These are phyloP conservation scores for Aspergillus piperis DNA, from an alignment of 2,329 filamentous ascomycete genomes.

Conservation along the genomic window DNA sequence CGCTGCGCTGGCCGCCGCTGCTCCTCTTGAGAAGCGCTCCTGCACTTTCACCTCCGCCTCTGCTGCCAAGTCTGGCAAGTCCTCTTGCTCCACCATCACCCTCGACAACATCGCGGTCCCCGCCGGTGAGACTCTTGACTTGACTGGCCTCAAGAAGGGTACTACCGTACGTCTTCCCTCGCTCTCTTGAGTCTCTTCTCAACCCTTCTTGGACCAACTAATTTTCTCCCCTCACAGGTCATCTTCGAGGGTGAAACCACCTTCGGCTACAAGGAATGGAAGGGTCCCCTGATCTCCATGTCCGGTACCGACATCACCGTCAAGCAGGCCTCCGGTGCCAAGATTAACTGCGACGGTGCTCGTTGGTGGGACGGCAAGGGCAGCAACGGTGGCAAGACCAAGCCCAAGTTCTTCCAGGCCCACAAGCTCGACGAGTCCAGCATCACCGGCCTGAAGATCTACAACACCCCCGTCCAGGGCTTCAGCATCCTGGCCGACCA, in stretches of 20 bases:
- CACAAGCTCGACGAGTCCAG: constrained; percentile 32
- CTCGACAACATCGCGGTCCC: constrained; percentile 41
- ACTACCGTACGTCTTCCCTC: constrained; percentile 28
- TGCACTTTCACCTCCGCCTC: constrained; percentile 36
- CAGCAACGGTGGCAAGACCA: constrained; percentile 60
- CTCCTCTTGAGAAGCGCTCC: constrained; percentile 15
- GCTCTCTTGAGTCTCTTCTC: too few relatives aligned
- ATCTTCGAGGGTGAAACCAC: constrained; percentile 67
- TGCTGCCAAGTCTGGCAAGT: constrained; percentile 29
- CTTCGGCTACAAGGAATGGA: constrained; percentile 67
- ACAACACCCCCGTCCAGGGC: constrained; percentile 40
- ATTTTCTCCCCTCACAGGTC: constrained; percentile 38
- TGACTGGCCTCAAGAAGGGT: constrained; percentile 35
- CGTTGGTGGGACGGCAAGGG: constrained; percentile 65
- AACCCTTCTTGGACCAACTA: too few relatives aligned
- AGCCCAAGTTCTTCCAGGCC: constrained; percentile 65
- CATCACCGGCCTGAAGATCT: constrained; percentile 34
- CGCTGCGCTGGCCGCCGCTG: constrained; percentile 18
- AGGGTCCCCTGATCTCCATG: constrained; percentile 63
- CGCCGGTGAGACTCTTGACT: constrained; percentile 39
- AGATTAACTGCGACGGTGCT: constrained; percentile 59
- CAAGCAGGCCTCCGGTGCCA: constrained; percentile 44
- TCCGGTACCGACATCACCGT: constrained; percentile 60
- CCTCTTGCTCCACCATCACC: constrained; percentile 41
- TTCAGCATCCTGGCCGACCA: constrained; percentile 49